phyloP scores from a whole-genome alignment of 768 basidiomycete species.

The Serendipita sp. region DNA sequence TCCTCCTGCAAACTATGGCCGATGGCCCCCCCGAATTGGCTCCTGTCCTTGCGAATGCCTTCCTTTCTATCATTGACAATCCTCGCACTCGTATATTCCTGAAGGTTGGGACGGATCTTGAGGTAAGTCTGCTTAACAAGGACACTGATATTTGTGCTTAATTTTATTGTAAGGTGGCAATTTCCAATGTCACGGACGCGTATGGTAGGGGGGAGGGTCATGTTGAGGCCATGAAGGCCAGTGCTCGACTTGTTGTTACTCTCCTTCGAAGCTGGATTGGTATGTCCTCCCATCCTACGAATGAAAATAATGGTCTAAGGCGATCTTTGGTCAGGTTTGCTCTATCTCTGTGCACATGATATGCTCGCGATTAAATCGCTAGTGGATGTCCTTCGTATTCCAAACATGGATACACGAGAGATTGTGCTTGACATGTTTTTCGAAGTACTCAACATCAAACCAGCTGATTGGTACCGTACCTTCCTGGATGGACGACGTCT shows the following conservation, averaged over 20 bases:
- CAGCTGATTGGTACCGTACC: conserved; percentile 83
- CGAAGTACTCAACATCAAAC: conserved; percentile 77
- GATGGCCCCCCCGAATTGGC: conserved; percentile 78
- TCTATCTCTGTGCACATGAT: conserved; percentile 88
- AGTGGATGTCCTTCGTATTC: conserved; percentile 73
- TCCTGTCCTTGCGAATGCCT: conserved; percentile 59
- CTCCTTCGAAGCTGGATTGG: conserved; percentile 92
- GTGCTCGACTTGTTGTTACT: conserved; percentile 58
- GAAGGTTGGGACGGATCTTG: conserved; percentile 70
- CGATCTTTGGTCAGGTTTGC: conserved; percentile 36
- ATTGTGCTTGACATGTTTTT: conserved; percentile 90
- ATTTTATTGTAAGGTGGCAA: conserved; percentile 42
- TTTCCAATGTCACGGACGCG: conserved; percentile 83
- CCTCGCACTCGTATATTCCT: conserved; percentile 69
- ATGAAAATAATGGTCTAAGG: background rate
- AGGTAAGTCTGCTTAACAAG: conserved; percentile 35
- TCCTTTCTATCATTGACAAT: conserved; percentile 71
- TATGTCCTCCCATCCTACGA: conserved; percentile 23
- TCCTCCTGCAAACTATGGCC: conserved; percentile 72
- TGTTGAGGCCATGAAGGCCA: conserved; percentile 62
- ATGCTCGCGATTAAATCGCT: conserved; percentile 73
- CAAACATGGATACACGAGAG: conserved; percentile 76
- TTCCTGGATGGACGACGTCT: conserved; percentile 80
- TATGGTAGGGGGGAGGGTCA: conserved; percentile 73
- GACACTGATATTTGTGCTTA: background rate